These are phyloP conservation scores for Penicillium sp. DNA, from an alignment of 2,329 filamentous ascomycete genomes.

Conservation along the genomic window DNA sequence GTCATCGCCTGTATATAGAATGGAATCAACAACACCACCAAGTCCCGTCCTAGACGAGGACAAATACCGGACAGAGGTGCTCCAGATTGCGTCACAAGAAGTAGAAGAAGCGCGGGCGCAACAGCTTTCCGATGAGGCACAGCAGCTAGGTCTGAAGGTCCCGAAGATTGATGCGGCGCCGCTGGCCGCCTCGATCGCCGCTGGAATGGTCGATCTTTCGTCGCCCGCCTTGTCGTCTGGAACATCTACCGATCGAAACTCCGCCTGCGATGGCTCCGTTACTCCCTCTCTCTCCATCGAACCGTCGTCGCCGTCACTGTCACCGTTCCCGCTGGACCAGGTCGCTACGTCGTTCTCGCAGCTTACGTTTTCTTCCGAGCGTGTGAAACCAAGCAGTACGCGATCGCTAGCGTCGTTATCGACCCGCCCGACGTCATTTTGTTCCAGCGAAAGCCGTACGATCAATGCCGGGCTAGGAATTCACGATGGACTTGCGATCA, in stretches of 20 bases:
- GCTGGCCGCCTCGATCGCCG: slow-evolving; percentile 37
- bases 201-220: slow-evolving; percentile 37
- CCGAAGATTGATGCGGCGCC: slow-evolving; percentile 35
- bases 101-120: slow-evolving; percentile 41
- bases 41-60: slow-evolving; percentile 34
- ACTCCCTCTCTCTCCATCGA: slow-evolving; percentile 25
- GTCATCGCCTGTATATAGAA: slow-evolving; percentile 22
- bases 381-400: slow-evolving; percentile 32
- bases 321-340: slow-evolving; percentile 27
- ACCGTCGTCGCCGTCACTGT: slow-evolving; percentile 11
- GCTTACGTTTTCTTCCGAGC: slow-evolving; percentile 32
- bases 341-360: slow-evolving; percentile 33
- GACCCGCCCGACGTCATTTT: slow-evolving; percentile 41
- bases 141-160: slow-evolving; percentile 37
- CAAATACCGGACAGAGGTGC: slow-evolving; percentile 39
- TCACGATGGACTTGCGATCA: slow-evolving; percentile 13
- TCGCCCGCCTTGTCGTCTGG: slow-evolving; percentile 34
- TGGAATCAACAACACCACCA: slow-evolving; percentile 7
- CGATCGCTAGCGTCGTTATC: slow-evolving; percentile 41
- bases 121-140: slow-evolving; percentile 38
- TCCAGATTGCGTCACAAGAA: slow-evolving; percentile 33
- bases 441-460: slow-evolving; percentile 35
- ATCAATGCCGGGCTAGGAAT: slow-evolving; percentile 16
- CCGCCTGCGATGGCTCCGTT: slow-evolving; percentile 28
- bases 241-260: slow-evolving; percentile 35